phyloP scores from a whole-genome alignment of 257 asterid genomes.

The Solanum paucissectum region DNA sequence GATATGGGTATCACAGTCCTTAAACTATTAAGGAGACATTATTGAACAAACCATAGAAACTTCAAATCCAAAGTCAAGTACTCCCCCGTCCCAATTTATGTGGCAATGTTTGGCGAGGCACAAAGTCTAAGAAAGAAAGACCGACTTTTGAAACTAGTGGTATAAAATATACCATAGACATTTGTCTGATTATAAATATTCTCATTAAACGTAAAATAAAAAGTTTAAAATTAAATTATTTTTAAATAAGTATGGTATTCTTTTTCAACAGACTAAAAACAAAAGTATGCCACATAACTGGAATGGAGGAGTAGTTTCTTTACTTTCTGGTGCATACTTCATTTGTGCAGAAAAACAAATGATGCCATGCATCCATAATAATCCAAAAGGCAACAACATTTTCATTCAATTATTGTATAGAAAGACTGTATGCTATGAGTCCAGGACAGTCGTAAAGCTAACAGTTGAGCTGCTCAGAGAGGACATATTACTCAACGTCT shows the following conservation, averaged over 20 bases:
- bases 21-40: background rate
- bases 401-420: background rate
- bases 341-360: background rate
- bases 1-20: background rate
- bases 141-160: background rate
- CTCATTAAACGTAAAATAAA: background rate
- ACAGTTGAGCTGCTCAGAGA: background rate
- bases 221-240: background rate
- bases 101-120: background rate
- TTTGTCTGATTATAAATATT: background rate
- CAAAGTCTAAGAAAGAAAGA: background rate
- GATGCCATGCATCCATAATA: background rate
- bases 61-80: background rate
- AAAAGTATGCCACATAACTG: background rate
- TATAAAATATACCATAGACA: background rate
- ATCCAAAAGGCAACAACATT: background rate
- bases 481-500: background rate
- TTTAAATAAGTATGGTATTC: background rate
- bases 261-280: background rate
- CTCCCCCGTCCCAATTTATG: background rate
- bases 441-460: background rate
- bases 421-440: background rate
- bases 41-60: background rate
- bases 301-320: background rate
- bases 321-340: background rate